Evolutionary conservation across 2,329 filamentous ascomycete genomes (phyloP).

Genomic region (Parastagonospora avenae): DNA sequence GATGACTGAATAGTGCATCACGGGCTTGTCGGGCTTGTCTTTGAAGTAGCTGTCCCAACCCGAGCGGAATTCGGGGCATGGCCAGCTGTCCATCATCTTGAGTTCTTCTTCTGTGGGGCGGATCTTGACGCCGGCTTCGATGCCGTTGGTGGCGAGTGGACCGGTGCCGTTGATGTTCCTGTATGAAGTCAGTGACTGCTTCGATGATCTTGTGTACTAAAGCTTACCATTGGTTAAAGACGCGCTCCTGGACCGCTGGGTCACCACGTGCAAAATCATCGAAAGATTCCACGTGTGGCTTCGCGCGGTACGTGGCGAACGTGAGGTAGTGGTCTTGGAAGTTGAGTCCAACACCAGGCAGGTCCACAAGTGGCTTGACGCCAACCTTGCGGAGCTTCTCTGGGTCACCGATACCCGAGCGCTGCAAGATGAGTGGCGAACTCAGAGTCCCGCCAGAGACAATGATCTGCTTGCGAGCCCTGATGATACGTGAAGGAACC

Average conservation of each 20-base stretch:
- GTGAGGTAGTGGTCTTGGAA: conserved; percentile 79
- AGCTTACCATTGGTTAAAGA: conserved; percentile 69
- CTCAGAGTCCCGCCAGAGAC: conserved; percentile 74
- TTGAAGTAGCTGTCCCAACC: conserved; percentile 85
- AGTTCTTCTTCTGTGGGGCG: conserved; percentile 72
- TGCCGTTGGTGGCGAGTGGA: conserved; percentile 76
- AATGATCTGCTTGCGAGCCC: conserved; percentile 74
- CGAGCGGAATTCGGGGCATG: conserved; percentile 72
- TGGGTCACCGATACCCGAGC: conserved; percentile 74
- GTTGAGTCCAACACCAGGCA: conserved; percentile 75
- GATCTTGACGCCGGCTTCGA: conserved; percentile 80
- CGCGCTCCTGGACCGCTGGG: conserved; percentile 72
- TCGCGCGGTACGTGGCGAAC: conserved; percentile 73
- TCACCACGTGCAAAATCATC: conserved; percentile 80
- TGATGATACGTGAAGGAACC: conserved; percentile 62
- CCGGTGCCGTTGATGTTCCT: conserved; percentile 77
- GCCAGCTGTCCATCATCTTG: conserved; percentile 72
- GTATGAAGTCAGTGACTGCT: too few species aligned
- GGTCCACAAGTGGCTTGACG: conserved; percentile 71
- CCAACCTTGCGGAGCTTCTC: conserved; percentile 72
- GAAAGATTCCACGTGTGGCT: conserved; percentile 76
- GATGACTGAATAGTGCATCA: conserved; percentile 84
- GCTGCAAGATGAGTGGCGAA: conserved; percentile 75
- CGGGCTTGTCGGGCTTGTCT: conserved; percentile 82
- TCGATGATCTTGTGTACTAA: too few species aligned